Conservation (phyloP, 805 yeast species). For the Spathaspora girioi region DNA sequence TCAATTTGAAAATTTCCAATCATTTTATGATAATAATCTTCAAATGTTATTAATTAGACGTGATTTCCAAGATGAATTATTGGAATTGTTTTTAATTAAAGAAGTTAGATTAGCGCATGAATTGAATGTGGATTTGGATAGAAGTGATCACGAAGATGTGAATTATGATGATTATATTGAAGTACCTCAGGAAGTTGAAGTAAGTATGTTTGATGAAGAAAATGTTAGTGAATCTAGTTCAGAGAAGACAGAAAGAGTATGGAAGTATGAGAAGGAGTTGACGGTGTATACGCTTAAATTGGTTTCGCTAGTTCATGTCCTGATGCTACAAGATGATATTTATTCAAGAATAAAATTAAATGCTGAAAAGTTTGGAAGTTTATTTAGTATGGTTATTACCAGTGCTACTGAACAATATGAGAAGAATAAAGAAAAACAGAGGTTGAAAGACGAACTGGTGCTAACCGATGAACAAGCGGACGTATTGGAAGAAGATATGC, state of each 20-base stretch:
- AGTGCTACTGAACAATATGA: slow-evolving; percentile 1
- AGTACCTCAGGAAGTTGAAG: slow-evolving; percentile 1
- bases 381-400: slow-evolving; percentile 21
- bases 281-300: slow-evolving; percentile 41
- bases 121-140: slow-evolving; percentile 39
- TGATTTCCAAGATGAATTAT: slow-evolving; percentile 26
- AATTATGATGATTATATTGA: slow-evolving; percentile 25
- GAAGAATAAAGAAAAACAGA: neutral
- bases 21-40: slow-evolving; percentile 22
- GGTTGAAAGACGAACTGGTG: neutral
- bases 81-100: slow-evolving; percentile 43
- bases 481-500: neutral
- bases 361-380: slow-evolving; percentile 29
- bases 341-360: slow-evolving; percentile 36
- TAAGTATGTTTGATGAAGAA: slow-evolving; percentile 13
- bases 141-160: slow-evolving; percentile 52
- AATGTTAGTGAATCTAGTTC: slow-evolving; percentile 3
- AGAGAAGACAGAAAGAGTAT: no score
- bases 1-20: slow-evolving; percentile 28
- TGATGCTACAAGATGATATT: slow-evolving; percentile 23
- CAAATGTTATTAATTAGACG: slow-evolving; percentile 22
- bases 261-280: slow-evolving; percentile 39
- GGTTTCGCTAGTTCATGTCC: slow-evolving; percentile 28
- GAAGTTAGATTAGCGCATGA: slow-evolving; percentile 45
- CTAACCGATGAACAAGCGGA: neutral